A percentile compares a stretch with the other conserved stretches of the same genome.
phyloP scores from a whole-genome alignment of 495 filamentous ascomycete species.

The Trichocladium uniseriatum region DNA sequence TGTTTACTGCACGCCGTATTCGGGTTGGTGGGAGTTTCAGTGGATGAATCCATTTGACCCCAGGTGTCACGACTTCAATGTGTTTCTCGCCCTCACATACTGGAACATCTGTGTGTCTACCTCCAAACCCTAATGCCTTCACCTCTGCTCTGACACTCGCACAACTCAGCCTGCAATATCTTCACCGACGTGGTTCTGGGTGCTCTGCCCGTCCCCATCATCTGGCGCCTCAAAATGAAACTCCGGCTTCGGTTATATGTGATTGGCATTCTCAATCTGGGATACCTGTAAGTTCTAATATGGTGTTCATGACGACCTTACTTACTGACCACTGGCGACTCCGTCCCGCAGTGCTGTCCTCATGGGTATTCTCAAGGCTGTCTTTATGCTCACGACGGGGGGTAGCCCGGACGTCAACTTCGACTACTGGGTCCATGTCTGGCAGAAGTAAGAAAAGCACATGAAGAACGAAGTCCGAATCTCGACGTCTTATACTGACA shows the following conservation, averaged over 20 bases:
- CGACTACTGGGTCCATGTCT: constrained; percentile 4
- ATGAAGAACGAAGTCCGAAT: background rate
- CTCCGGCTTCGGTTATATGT: background rate
- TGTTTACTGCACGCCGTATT: constrained; percentile 23
- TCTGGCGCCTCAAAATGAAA: constrained; percentile 5
- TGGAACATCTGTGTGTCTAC: constrained; percentile 2
- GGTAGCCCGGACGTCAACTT: constrained; percentile 3
- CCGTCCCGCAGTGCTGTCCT: background rate
- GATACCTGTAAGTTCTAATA: constrained; percentile 3
- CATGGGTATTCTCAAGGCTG: constrained; percentile 5
- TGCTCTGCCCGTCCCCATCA: constrained; percentile 5
- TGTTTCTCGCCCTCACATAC: constrained; percentile 2
- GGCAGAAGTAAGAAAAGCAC: background rate
- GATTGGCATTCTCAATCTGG: constrained; percentile 6
- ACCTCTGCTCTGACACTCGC: background rate
- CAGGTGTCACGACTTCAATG: background rate
- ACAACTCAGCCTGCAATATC: constrained; percentile 3
- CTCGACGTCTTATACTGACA: background rate
- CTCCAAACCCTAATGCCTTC: background rate
- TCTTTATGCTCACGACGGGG: constrained; percentile 6
- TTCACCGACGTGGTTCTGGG: constrained; percentile 5
- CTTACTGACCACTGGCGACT: background rate
- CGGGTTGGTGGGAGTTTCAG: constrained; percentile 5
- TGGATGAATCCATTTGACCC: constrained; percentile 4
- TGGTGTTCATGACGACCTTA: too few species aligned